Base-by-base conservation (phyloP, 192 early-diverging fungal species). In the Coemansia sp. region DNA sequence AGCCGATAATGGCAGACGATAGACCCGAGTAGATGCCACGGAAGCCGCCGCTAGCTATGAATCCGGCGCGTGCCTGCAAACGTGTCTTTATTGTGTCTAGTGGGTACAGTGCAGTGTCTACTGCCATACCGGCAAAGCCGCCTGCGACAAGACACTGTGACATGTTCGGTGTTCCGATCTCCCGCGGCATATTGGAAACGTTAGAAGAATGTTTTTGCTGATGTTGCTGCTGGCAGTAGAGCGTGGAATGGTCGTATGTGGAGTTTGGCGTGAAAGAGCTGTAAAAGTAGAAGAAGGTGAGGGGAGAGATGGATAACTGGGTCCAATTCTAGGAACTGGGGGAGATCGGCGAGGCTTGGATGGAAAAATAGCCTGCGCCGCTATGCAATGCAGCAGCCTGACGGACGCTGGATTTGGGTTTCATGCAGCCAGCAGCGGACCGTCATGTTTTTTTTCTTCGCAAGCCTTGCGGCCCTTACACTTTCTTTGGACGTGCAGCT, bases 11-110 rank as follows among this genome's bases (percentile, higher is more conserved):
- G 4, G 92, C 94, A 23, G 92, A 90, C 7, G 90, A 87, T 32
- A 98, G 81, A 0, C 97, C 97, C 48, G 88, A 88, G 74, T 96
- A 98, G 49, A 98, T 85, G 19, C 93, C 92, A 32, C 84, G 84
- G 82, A 94, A 93, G 34, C 95, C 93, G 57, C 95, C 95, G 28
- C 92, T 86, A 25, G 85, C 86, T 8, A 84, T 67, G 62, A 97
- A 97, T 26, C 95, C 95, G 49, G 82, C 82, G 64, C 85, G 84
- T 24, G 93, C 90, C 71, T 97, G 95, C 64, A 97, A 78, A 48
- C 97, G 86, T 5, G 97, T 98, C 78, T 98, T 98, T 74, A 98
- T 87, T 9, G 97, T 98, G 76, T 98, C 97, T 59, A 98, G 83
- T 8, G 97, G 97, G 71, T 92, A 98, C 23, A 98, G 82, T 21